Base-by-base conservation (phyloP, 495 filamentous ascomycete species). In the Aspergillus nanangensis region DNA sequence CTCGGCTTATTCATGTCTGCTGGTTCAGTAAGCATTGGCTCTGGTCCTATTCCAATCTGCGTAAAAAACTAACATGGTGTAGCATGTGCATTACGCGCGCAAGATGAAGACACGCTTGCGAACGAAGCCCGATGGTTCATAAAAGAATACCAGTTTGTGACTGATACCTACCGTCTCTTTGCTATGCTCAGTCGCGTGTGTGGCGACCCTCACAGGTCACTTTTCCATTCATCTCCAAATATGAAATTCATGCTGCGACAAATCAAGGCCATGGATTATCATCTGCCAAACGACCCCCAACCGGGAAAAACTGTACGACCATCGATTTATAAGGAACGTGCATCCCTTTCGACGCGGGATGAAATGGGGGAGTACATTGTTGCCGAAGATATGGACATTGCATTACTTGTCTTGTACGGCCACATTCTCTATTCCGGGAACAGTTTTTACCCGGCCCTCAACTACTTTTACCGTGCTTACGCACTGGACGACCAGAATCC, bases 171-270 rank as follows among this genome's bases (percentile, higher is more conserved):
- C 63, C 85, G 86, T 11, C 76, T 97, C 51, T 93, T 90, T 58
- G 74, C 79, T 18, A 78, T 83, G 48, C 65, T 89, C 19, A 84
- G 82, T 47, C 78, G 82, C 17, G 67, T 92, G 4, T 84, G 76
- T 41, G 66, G 71, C 13, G 62, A 75, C 32, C 65, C 69, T 33
- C 64, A 61, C 20, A 61, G 66, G 45, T 66, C 66, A 5, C 64
- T 75, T 37, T 83, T 79, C 56, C 75, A 80, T 51, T 73, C 75
- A 17, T 76, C 74, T 4, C 71, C 79, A 9, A 75, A 84, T 22
- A 90, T 94, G 66, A 96, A 96, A 57, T 94, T 84, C 60, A 80
- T 97, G 58, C 74, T 95, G 8, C 79, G 91, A 17, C 88, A 92
- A 63, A 84, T 96, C 66, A 95, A 95, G 62, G 82, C 83, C 11